These are phyloP conservation scores for Cephalotrichum gorgonifer DNA, from an alignment of 2,329 filamentous ascomycete genomes.

Conservation along the genomic window DNA sequence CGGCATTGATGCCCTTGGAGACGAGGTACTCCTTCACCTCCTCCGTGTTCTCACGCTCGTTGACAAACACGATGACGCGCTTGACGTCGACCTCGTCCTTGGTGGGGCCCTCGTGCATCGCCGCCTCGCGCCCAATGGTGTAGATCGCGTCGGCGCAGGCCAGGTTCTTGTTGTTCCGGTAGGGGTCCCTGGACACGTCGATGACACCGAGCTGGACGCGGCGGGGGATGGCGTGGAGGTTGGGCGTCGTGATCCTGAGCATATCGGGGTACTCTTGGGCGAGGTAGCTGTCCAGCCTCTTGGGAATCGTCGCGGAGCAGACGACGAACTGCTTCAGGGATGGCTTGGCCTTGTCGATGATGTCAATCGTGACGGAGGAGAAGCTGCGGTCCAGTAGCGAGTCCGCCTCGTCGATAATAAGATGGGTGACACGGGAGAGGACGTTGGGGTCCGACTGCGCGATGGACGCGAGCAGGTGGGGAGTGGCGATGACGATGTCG, in stretches of 20 bases:
- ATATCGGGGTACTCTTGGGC: slow-evolving; percentile 73
- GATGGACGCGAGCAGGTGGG: slow-evolving; percentile 80
- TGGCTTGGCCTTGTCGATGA: slow-evolving; percentile 72
- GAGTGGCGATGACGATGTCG: slow-evolving; percentile 79
- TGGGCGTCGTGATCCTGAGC: slow-evolving; percentile 80
- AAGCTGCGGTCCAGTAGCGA: slow-evolving; percentile 93
- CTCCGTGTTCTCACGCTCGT: slow-evolving; percentile 82
- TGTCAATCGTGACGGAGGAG: slow-evolving; percentile 66
- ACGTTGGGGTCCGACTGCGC: slow-evolving; percentile 85
- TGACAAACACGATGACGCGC: slow-evolving; percentile 90
- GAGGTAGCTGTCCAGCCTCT: slow-evolving; percentile 79
- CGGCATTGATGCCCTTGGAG: slow-evolving; percentile 79
- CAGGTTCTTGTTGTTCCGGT: slow-evolving; percentile 82
- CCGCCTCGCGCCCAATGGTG: slow-evolving; percentile 73
- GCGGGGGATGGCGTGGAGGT: slow-evolving; percentile 89
- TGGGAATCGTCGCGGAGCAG: slow-evolving; percentile 93
- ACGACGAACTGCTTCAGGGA: slow-evolving; percentile 80
- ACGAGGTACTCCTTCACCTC: slow-evolving; percentile 70
- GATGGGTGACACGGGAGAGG: slow-evolving; percentile 78
- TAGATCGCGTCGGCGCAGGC: slow-evolving; percentile 94
- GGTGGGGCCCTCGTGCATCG: slow-evolving; percentile 41
- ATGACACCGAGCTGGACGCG: slow-evolving; percentile 90
- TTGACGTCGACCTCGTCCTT: slow-evolving; percentile 57
- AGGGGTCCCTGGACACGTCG: slow-evolving; percentile 85
- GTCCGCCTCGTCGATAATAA: slow-evolving; percentile 92